Base-by-base conservation (phyloP, 805 yeast species). In the Ogataea parapolymorpha region DNA sequence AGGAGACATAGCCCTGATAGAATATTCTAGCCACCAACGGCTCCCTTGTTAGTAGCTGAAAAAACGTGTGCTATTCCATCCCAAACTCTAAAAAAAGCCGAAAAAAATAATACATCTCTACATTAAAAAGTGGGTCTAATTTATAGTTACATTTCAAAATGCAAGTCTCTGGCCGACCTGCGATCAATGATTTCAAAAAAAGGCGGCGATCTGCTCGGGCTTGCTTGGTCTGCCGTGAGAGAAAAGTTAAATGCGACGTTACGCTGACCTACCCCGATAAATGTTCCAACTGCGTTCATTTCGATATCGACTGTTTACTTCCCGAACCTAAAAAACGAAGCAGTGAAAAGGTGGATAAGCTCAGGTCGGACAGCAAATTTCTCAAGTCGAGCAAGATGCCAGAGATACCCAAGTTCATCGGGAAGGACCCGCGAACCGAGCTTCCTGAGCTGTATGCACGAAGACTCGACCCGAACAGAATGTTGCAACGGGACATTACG, bases 241-340 rank as follows among this genome's bases (percentile, higher is more conserved):
- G 93, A 26, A 85, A 85, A 53, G 93, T 85, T n/a, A 74, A 89
- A 26, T 85, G 95, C 63, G 87, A 82, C 55, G 85, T 83, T 10
- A 82, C 70, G 11, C 58, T 60, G 25, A 73, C 66, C 40, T 67
- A 69, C 54, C 85, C 84, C 0, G 44, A 37, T 2, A 50, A 48
- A 36, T 79, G 85, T 53, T 74, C 89, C 16, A 83, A 83, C 59
- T 83, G 91, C 56, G 68, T 75, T 26, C 80, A 84, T 3, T 83
- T 82, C 59, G 82, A 84, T 6, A 75, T 86, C 53, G 44, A 47
- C 6, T 86, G 90, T 63, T 66, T 68, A 25, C 69, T 83, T 37
- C 90, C 89, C 1, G 83, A 76, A 20, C 61, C 60, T 1, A 59
- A 51, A 20, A 58, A 49, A 29, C 31, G 63, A 25, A 51, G 48